Conservation (phyloP, 352 stramenopile species). For the Blastocystis sp. region DNA sequence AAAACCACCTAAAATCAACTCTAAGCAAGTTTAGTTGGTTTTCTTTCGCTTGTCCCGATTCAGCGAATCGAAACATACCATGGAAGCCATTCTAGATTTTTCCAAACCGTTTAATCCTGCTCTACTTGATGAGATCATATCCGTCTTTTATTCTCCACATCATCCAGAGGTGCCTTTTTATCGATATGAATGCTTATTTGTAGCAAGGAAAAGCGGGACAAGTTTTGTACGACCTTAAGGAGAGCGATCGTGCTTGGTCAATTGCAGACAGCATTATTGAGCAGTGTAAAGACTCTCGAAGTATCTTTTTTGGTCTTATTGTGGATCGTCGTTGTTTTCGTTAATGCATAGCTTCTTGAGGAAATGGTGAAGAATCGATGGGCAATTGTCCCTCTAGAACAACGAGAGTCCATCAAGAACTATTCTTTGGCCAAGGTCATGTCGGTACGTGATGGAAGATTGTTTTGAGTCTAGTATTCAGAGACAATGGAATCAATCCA, state of each 20-base stretch:
- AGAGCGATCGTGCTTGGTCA: slow-evolving; percentile 83
- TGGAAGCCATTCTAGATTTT: slow-evolving; percentile 78
- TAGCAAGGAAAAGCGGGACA: slow-evolving; percentile 75
- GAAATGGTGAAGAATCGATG: slow-evolving; percentile 87
- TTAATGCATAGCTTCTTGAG: slow-evolving; percentile 81
- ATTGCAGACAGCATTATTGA: slow-evolving; percentile 90
- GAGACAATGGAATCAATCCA: slow-evolving; percentile 71
- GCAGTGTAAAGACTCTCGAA: slow-evolving; percentile 76
- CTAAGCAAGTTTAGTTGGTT: background rate
- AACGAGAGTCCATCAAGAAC: slow-evolving; percentile 94
- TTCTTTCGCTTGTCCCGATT: slow-evolving; percentile 11
- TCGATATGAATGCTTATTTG: background rate
- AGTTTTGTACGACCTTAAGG: slow-evolving; percentile 84
- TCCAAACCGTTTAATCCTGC: slow-evolving; percentile 87
- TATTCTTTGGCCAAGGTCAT: slow-evolving; percentile 94
- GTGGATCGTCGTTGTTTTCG: slow-evolving; percentile 67
- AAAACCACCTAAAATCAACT: background rate
- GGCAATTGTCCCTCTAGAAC: slow-evolving; percentile 68
- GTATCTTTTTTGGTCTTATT: slow-evolving; percentile 81
- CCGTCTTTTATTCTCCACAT: slow-evolving; percentile 86
- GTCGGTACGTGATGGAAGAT: slow-evolving; percentile 81
- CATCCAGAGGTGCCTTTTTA: slow-evolving; percentile 76
- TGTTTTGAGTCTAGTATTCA: slow-evolving; percentile 83
- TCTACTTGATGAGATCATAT: slow-evolving; percentile 89
- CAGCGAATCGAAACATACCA: background rate